phyloP scores from a whole-genome alignment of 2,329 filamentous ascomycete species.

The Paraconiothyrium sp. region DNA sequence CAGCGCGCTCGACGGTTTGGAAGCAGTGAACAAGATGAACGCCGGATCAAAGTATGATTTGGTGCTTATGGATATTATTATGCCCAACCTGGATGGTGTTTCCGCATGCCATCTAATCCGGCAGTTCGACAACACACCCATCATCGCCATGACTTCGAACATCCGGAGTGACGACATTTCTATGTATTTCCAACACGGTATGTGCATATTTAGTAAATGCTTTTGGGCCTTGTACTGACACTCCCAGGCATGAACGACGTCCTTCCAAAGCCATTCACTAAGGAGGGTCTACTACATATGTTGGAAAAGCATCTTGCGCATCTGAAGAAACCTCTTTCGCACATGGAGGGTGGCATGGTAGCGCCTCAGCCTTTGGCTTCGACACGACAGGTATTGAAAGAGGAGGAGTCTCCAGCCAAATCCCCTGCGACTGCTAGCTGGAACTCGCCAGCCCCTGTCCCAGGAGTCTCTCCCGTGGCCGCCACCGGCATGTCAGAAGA shows the following conservation, averaged over 20 bases:
- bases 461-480: slow-evolving; percentile 64
- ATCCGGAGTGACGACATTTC: slow-evolving; percentile 96
- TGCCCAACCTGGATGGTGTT: slow-evolving; percentile 95
- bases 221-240: slow-evolving; percentile 35
- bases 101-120: slow-evolving; percentile 94
- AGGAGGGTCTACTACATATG: slow-evolving; percentile 79
- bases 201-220: slow-evolving; percentile 45
- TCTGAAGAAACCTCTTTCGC: slow-evolving; percentile 71
- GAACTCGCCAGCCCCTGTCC: slow-evolving; percentile 69
- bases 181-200: slow-evolving; percentile 96
- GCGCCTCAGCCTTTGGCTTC: slow-evolving; percentile 61
- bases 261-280: slow-evolving; percentile 94
- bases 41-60: slow-evolving; percentile 71
- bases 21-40: slow-evolving; percentile 88
- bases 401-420: slow-evolving; percentile 70
- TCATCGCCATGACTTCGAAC: slow-evolving; percentile 99
- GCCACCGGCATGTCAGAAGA: slow-evolving; percentile 51
- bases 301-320: slow-evolving; percentile 89
- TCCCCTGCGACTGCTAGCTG: slow-evolving; percentile 69
- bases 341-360: slow-evolving; percentile 58
- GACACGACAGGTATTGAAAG: slow-evolving; percentile 66
- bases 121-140: slow-evolving; percentile 84
- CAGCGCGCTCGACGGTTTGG: slow-evolving; percentile 81
- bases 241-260: slow-evolving; percentile 92
- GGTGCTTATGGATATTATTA: slow-evolving; percentile 75